Evolutionary conservation across 148 eudicot species (phyloP).

Genomic region (Rhododendron ferrugineum): DNA sequence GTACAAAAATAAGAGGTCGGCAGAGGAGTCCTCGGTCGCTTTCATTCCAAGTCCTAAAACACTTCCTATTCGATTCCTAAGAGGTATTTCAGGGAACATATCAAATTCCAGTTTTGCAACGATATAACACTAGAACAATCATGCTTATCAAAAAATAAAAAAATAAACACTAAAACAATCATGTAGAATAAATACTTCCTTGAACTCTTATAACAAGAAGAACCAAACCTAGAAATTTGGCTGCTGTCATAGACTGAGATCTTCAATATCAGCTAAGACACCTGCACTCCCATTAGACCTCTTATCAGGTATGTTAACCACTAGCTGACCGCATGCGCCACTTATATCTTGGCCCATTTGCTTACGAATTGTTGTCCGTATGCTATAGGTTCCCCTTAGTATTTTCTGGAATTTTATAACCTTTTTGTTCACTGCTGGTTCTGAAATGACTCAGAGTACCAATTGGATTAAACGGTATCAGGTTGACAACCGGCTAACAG

Average conservation of each 20-base stretch:
- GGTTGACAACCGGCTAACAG: constrained; percentile 62
- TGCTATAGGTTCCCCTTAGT: constrained; percentile 45
- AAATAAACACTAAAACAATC: not conserved
- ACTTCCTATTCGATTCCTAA: not conserved
- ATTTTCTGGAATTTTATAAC: constrained; percentile 63
- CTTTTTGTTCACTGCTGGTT: constrained; percentile 60
- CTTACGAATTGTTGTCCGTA: constrained; percentile 80
- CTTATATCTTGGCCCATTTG: constrained; percentile 99
- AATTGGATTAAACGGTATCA: constrained; percentile 84
- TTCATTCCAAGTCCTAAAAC: not conserved
- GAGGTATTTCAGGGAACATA: not conserved
- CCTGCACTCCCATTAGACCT: constrained; percentile 21
- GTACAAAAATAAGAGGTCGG: not conserved
- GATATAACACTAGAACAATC: no score
- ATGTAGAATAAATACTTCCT: not conserved
- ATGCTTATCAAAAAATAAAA: no score
- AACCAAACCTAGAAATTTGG: constrained; percentile 6
- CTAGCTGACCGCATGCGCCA: constrained; percentile 98
- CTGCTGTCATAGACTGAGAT: constrained; percentile 41
- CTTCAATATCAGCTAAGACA: constrained; percentile 76
- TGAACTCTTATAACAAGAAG: not conserved
- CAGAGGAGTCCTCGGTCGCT: not conserved
- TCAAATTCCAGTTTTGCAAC: no score
- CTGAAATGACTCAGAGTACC: constrained; percentile 56
- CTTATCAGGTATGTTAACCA: constrained; percentile 50